These are phyloP conservation scores for Penicillium canescens DNA, from an alignment of 495 filamentous ascomycete species.

Conservation along the genomic window DNA sequence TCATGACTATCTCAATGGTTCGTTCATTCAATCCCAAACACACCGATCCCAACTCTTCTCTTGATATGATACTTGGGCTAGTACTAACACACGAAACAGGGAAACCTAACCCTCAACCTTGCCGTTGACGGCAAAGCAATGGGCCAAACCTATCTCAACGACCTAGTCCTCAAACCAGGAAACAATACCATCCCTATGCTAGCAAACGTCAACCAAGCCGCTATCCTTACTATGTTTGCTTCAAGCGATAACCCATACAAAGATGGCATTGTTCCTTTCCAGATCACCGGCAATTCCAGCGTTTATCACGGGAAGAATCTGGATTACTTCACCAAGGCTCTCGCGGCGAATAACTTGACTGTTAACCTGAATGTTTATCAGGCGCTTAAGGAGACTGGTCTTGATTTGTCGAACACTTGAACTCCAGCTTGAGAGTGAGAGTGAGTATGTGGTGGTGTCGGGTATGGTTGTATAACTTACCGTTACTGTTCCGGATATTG, in stretches of 20 bases:
- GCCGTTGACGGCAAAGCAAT: conserved; percentile 50
- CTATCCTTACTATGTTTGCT: conserved; percentile 43
- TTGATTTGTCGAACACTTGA: not conserved
- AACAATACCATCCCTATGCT: conserved; percentile 57
- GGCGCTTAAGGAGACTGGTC: conserved; percentile 26
- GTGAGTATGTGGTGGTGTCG: no score
- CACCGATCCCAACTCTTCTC: not conserved
- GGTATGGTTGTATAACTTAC: no score
- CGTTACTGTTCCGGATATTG: no score
- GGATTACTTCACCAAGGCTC: conserved; percentile 59
- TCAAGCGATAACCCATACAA: conserved; percentile 42
- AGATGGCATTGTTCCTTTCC: conserved; percentile 58
- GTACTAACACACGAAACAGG: conserved; percentile 38
- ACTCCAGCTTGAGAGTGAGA: not conserved
- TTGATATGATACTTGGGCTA: not conserved
- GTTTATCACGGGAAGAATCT: conserved; percentile 59
- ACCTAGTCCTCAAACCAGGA: conserved; percentile 62
- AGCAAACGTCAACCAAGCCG: conserved; percentile 50
- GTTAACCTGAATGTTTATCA: conserved; percentile 42
- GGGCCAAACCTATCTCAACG: conserved; percentile 55
- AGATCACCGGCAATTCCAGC: conserved; percentile 57
- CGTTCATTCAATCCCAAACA: not conserved
- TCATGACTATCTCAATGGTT: conserved; percentile 65
- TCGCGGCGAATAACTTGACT: conserved; percentile 38
- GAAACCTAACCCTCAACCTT: conserved; percentile 65